Percentiles rank a stretch among this genome's conserved stretches.
Evolutionary conservation across 495 filamentous ascomycete species (phyloP).

Genomic region (Neurospora africana): DNA sequence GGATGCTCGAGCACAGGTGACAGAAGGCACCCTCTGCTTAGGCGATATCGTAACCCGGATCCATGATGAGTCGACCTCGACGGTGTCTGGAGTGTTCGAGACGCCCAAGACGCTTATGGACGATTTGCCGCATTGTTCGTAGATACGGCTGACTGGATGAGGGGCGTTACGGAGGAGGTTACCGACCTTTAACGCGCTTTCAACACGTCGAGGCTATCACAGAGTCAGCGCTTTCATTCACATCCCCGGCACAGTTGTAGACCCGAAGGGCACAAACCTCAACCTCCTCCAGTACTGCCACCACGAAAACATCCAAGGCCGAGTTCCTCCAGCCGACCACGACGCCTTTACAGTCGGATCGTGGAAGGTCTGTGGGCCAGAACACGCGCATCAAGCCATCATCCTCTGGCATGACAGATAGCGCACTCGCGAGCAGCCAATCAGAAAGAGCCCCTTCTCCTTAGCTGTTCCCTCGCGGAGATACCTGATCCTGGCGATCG

Average conservation of each 20-base stretch:
- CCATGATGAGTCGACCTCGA: conserved; percentile 55
- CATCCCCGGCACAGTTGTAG: neutral
- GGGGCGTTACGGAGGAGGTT: conserved; percentile 74
- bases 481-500: conserved; percentile 72
- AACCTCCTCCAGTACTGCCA: conserved; percentile 80
- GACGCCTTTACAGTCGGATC: conserved; percentile 62
- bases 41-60: conserved; percentile 56
- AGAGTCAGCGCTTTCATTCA: conserved; percentile 1
- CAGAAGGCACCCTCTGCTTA: conserved; percentile 49
- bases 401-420: conserved; percentile 70
- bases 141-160: conserved; percentile 71
- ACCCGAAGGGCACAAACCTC: conserved; percentile 49
- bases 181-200: conserved; percentile 75
- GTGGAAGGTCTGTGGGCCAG: conserved; percentile 82
- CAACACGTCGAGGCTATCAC: conserved; percentile 55
- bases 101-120: conserved; percentile 79
- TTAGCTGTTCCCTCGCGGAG: conserved; percentile 89
- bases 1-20: conserved; percentile 57
- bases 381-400: conserved; percentile 96
- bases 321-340: conserved; percentile 96
- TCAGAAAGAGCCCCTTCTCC: conserved; percentile 90
- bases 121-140: conserved; percentile 69
- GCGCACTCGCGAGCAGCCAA: conserved; percentile 17
- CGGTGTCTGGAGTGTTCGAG: conserved; percentile 48
- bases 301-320: conserved; percentile 76